Evolutionary conservation across 2,329 filamentous ascomycete genomes (phyloP).

Genomic region (Colletotrichum siamense): DNA sequence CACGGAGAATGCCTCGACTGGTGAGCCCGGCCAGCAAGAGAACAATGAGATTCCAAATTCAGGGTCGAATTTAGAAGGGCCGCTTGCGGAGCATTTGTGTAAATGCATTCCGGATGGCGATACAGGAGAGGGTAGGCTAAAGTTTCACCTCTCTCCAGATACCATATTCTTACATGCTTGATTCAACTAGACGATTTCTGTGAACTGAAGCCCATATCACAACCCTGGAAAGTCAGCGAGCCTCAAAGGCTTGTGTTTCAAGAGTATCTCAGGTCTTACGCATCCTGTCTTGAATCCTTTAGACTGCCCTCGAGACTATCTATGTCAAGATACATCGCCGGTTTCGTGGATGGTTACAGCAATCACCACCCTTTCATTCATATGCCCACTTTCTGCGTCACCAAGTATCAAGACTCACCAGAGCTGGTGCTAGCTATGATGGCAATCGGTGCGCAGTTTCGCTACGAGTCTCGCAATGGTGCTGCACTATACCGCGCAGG

Average conservation of each 20-base stretch:
- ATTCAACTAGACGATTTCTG: neutral
- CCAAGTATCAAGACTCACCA: neutral
- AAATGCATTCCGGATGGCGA: neutral
- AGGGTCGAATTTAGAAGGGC: neutral
- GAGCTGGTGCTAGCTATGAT: neutral
- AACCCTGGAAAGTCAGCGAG: neutral
- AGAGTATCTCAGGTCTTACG: neutral
- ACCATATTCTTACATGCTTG: neutral
- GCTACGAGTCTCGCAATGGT: neutral
- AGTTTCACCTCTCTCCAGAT: neutral
- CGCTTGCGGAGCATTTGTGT: neutral
- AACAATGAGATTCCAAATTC: neutral
- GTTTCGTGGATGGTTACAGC: neutral
- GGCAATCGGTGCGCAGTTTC: neutral
- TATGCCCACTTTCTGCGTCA: neutral
- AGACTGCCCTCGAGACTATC: neutral
- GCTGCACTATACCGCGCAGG: neutral
- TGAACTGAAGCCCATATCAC: neutral
- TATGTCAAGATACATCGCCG: neutral
- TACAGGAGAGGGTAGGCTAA: neutral
- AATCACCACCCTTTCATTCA: conserved; percentile 7
- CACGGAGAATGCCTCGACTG: neutral
- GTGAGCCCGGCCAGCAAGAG: neutral
- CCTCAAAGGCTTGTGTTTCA: neutral
- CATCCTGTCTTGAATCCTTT: neutral